Conservation (phyloP, 345 rosid species). For the Salix arbutifolia region DNA sequence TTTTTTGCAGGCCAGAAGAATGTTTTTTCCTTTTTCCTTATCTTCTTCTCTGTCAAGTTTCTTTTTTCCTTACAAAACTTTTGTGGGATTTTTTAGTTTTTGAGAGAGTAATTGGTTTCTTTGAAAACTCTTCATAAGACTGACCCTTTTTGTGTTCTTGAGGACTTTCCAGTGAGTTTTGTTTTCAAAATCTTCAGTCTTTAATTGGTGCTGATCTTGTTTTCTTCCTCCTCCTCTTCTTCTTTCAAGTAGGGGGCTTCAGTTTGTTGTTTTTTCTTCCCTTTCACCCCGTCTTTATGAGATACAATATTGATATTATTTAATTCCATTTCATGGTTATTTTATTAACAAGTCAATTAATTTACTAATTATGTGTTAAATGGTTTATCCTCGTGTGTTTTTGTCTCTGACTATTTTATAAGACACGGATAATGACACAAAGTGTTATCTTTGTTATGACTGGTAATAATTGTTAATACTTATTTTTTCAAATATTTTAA, state of each 20-base stretch:
- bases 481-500: neutral
- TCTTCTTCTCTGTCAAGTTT: neutral
- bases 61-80: neutral
- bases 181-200: neutral
- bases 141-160: neutral
- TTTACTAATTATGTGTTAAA: neutral
- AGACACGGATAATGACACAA: neutral
- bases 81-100: neutral
- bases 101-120: neutral
- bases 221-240: neutral
- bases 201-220: neutral
- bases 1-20: neutral
- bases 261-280: neutral
- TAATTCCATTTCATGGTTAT: neutral
- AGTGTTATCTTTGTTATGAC: neutral
- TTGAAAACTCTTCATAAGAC: neutral
- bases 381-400: neutral
- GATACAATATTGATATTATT: neutral
- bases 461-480: neutral
- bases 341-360: neutral
- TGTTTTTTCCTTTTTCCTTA: neutral
- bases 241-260: neutral
- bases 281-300: neutral
- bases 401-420: neutral
- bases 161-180: neutral